Evolutionary conservation across 202 grass and related monocot species (phyloP).

Genomic region (Schoenoplectus triqueter): DNA sequence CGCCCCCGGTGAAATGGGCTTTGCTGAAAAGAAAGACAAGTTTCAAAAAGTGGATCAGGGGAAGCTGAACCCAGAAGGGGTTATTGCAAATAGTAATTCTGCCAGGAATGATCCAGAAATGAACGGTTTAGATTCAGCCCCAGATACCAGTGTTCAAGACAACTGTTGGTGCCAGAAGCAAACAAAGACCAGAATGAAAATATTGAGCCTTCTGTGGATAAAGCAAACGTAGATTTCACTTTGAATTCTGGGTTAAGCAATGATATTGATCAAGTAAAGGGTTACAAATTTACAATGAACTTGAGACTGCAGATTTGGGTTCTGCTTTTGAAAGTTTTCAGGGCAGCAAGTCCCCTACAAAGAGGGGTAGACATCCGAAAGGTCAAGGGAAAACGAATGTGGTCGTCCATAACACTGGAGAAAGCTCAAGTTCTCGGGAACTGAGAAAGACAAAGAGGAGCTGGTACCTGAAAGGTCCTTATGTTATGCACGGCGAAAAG

Average conservation of each 20-base stretch:
- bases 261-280: not conserved
- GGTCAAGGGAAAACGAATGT: not conserved
- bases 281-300: not conserved
- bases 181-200: slow-evolving; percentile 4
- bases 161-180: not conserved
- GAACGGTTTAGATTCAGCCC: not conserved
- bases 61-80: slow-evolving; percentile 10
- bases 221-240: not conserved
- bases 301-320: not conserved
- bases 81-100: slow-evolving; percentile 4
- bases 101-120: not conserved
- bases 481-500: not conserved
- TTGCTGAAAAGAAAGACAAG: slow-evolving; percentile 4
- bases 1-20: not conserved
- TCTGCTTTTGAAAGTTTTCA: not conserved
- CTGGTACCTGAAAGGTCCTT: slow-evolving; percentile 12
- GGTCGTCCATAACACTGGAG: not conserved
- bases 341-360: slow-evolving; percentile 16
- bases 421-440: slow-evolving; percentile 7
- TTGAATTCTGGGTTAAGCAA: slow-evolving; percentile 5
- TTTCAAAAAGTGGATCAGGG: not conserved
- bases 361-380: slow-evolving; percentile 27
- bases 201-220: not conserved
- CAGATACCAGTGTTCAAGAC: not conserved
- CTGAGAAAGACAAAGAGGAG: slow-evolving; percentile 10